Conservation (phyloP, 176 grass and related monocot genomes). For the Tuctoria greenei region DNA sequence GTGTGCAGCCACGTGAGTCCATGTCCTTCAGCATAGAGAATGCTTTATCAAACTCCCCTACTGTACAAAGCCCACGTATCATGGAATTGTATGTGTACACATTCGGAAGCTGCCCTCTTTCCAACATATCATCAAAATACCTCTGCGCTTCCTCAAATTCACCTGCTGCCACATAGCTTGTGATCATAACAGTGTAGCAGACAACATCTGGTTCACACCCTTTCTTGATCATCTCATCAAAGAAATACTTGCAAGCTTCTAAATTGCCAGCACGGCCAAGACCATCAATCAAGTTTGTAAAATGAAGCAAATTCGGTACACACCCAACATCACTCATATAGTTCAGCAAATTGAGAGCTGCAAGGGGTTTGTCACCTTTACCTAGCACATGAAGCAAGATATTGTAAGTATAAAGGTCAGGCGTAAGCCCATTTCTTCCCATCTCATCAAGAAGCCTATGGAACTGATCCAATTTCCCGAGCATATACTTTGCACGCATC, state of each 20-base stretch:
- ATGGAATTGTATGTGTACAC: slow-evolving; percentile 93
- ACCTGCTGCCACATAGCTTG: slow-evolving; percentile 69
- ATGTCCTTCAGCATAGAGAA: slow-evolving; percentile 83
- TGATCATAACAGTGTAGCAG: slow-evolving; percentile 90
- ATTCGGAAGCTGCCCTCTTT: slow-evolving; percentile 79
- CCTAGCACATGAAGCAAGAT: slow-evolving; percentile 90
- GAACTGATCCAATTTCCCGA: slow-evolving; percentile 83
- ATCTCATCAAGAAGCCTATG: slow-evolving; percentile 87
- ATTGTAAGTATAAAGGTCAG: slow-evolving; percentile 88
- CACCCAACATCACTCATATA: slow-evolving; percentile 87
- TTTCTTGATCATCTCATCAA: slow-evolving; percentile 94
- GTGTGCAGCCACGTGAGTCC: slow-evolving; percentile 70
- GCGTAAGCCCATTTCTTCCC: slow-evolving; percentile 63
- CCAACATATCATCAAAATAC: slow-evolving; percentile 81
- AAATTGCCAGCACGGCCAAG: slow-evolving; percentile 86
- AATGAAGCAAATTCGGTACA: slow-evolving; percentile 80
- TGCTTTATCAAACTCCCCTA: slow-evolving; percentile 82
- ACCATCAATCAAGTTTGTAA: slow-evolving; percentile 94
- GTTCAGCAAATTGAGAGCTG: slow-evolving; percentile 89
- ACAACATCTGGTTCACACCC: slow-evolving; percentile 79
- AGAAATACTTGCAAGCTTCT: slow-evolving; percentile 94
- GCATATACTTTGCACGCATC: slow-evolving; percentile 91
- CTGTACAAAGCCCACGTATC: slow-evolving; percentile 65
- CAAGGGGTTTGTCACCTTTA: slow-evolving; percentile 88
- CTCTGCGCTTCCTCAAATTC: slow-evolving; percentile 68